Conservation (phyloP, 1,284 basidiomycete species). For the Dichomitus squalens region DNA sequence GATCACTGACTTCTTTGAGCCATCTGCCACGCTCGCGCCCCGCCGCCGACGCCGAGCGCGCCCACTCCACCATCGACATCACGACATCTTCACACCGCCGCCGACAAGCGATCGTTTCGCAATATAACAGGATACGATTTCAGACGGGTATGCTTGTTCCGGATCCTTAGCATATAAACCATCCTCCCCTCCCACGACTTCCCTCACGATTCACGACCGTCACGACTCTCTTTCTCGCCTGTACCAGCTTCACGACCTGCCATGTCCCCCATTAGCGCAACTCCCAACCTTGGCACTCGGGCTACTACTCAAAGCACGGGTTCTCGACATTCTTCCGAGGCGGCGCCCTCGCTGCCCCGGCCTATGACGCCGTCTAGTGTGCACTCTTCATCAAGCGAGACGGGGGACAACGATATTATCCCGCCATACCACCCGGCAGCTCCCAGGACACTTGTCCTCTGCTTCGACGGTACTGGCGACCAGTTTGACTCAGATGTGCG, state of each 20-base stretch:
- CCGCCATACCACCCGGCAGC: slow-evolving; percentile 34
- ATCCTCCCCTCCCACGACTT: neutral
- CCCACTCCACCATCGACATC: slow-evolving; percentile 2
- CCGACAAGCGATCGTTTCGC: slow-evolving; percentile 2
- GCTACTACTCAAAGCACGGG: neutral
- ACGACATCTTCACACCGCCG: slow-evolving; percentile 8
- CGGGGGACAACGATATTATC: slow-evolving; percentile 30
- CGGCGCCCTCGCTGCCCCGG: slow-evolving; percentile 11
- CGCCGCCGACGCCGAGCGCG: slow-evolving; percentile 8
- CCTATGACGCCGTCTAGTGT: slow-evolving; percentile 21
- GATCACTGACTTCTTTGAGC: slow-evolving; percentile 5
- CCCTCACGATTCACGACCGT: slow-evolving; percentile 14
- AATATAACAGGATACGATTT: slow-evolving; percentile 1
- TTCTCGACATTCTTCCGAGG: slow-evolving; percentile 10
- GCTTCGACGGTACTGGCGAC: slow-evolving; percentile 62
- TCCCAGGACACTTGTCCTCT: slow-evolving; percentile 49
- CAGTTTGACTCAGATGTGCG: slow-evolving; percentile 56
- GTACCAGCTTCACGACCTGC: slow-evolving; percentile 8
- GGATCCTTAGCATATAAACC: slow-evolving; percentile 11
- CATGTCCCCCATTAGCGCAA: slow-evolving; percentile 11
- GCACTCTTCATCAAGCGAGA: slow-evolving; percentile 22
- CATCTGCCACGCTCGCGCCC: slow-evolving; percentile 2
- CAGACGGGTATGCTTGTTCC: slow-evolving; percentile 10
- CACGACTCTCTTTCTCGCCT: slow-evolving; percentile 10
- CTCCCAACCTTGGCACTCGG: neutral